Percentiles rank a stretch among this genome's conserved stretches.
Evolutionary conservation across 176 grass and related monocot species (phyloP).

Genomic region (Triticum timopheevii): DNA sequence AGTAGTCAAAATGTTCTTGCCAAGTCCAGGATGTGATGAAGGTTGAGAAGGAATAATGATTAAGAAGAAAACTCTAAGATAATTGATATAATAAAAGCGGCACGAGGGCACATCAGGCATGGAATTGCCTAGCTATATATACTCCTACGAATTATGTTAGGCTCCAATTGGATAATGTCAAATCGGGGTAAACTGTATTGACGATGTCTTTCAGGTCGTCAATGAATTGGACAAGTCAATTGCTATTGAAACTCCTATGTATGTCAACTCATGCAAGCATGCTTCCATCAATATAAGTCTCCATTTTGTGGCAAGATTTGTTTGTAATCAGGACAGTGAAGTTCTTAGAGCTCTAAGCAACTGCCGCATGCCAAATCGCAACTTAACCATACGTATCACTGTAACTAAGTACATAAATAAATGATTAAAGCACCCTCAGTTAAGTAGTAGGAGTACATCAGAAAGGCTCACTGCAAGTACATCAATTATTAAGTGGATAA

Average conservation of each 20-base stretch:
- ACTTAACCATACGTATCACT: not conserved
- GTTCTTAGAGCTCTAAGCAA: not conserved
- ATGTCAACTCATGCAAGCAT: not conserved
- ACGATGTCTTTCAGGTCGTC: conserved; percentile 14
- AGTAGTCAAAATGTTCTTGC: conserved; percentile 31
- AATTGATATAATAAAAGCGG: conserved; percentile 4
- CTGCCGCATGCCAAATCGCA: not conserved
- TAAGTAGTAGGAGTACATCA: not conserved
- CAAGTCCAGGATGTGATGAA: conserved; percentile 74
- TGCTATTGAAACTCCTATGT: not conserved
- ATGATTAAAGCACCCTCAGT: not conserved
- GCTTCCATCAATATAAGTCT: not conserved
- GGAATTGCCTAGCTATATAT: not conserved
- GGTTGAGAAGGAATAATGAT: not conserved
- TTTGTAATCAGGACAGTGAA: not conserved
- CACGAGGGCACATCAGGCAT: not conserved
- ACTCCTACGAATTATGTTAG: not conserved
- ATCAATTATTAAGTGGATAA: not conserved
- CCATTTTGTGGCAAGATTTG: not conserved
- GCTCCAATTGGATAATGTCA: not conserved
- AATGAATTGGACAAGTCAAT: not conserved
- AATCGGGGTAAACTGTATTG: not conserved
- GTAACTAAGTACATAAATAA: not conserved
- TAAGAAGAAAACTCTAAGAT: conserved; percentile 4
- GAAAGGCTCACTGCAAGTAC: not conserved